These are phyloP conservation scores for Iberis pinnata DNA, from an alignment of 345 rosid species.

Conservation along the genomic window DNA sequence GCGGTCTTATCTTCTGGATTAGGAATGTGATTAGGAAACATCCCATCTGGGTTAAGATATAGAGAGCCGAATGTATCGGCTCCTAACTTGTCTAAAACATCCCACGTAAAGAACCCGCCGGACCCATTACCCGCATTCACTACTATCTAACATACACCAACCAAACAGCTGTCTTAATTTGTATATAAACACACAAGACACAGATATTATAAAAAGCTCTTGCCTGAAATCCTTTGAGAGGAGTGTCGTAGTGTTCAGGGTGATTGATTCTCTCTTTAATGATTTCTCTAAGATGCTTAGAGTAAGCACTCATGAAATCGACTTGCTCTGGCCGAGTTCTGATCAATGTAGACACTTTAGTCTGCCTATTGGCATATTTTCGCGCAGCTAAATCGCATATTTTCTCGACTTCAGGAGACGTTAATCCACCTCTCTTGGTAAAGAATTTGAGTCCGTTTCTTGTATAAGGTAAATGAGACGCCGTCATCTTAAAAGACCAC, in stretches of 20 bases:
- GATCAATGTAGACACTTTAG: constrained; percentile 55
- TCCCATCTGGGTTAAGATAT: constrained; percentile 79
- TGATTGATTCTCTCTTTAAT: constrained; percentile 77
- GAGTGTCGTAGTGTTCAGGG: constrained; percentile 69
- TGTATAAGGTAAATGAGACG: constrained; percentile 91
- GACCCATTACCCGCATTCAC: constrained; percentile 94
- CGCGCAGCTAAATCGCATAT: constrained; percentile 66
- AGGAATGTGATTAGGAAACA: constrained; percentile 92
- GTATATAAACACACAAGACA: neutral
- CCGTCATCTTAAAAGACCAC: constrained; percentile 56
- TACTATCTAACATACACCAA: constrained; percentile 47
- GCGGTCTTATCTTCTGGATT: constrained; percentile 84
- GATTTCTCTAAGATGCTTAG: constrained; percentile 55
- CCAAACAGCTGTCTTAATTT: neutral
- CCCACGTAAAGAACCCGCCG: constrained; percentile 90
- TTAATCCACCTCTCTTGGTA: constrained; percentile 82
- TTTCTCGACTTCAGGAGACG: constrained; percentile 75
- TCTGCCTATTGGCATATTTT: constrained; percentile 59
- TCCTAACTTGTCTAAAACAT: constrained; percentile 79
- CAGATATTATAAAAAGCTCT: neutral
- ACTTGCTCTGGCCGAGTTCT: constrained; percentile 41
- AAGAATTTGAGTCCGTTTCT: constrained; percentile 86
- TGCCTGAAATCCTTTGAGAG: constrained; percentile 80
- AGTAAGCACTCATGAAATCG: constrained; percentile 72
- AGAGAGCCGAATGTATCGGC: constrained; percentile 88